Evolutionary conservation across 495 filamentous ascomycete species (phyloP), one percentile per base, ranked within the genome.

Genomic region (Hyphodiscus hymeniophilus): DNA sequence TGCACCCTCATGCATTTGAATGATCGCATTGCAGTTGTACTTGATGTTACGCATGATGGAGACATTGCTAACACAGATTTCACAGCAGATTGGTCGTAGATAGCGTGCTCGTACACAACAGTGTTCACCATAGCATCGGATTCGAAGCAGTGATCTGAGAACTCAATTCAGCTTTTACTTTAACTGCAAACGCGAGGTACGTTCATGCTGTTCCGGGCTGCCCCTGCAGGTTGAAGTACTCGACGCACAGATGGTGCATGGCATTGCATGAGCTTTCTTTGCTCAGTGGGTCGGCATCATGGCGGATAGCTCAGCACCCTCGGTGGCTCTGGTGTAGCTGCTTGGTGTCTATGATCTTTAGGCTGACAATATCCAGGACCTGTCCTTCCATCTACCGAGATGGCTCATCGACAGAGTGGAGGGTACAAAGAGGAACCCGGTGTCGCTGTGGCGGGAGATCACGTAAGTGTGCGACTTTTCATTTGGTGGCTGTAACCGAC

Each of bases 391-490:
- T 36, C 34, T 33, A 39, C 31, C 47, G 44, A 50, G 34, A 60
- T 60, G 57, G 46, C 57, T 22, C 57, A 60, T 48, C 53, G 50
- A 45, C 57, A 60, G 33, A 53, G 42, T 36, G 57, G 50, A 34
- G 53, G 53, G 32, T 60, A 60, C 52, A 60, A 60, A 38, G 50
- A 60, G 51, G 58, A 60, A 28, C 54, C 58, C 6, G 54, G 54
- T 20, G 54, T 55, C 16, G 44, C 54, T 3, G 49, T 50, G 15
- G 40, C 48, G 6, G 44, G 40, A 30, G 53, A 60, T 51, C 57
- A 57, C 45, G 58, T 60, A 53, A 52, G 58, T 55, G 21, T 30
- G 26, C 23, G 1, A 2, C 31, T 22, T 51, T 36, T 18, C 16
- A 22, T 28, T 32, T 16, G 7, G 34, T 44, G 35, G 18, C 30